Evolutionary conservation across 148 eudicot genomes (phyloP), one percentile per base, ranked within the genome.

Genomic region (Diospyros kaki): DNA sequence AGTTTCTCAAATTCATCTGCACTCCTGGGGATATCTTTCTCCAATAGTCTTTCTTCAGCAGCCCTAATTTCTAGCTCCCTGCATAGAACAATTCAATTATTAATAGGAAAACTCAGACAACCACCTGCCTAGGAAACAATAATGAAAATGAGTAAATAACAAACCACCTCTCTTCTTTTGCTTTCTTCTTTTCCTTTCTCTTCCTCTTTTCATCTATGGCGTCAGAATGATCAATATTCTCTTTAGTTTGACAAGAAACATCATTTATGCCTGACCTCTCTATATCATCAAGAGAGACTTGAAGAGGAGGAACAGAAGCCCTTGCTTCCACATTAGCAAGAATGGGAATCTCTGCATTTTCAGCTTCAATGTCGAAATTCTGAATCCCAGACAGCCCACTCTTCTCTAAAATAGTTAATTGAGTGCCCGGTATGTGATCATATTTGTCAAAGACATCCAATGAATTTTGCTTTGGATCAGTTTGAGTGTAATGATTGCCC

Each of bases 1-100:
- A 87, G 79, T 74, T 90, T 94, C 86, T 94, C 98, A 79, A 86
- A 94, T 74, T 94, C 98, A 76, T 94, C 92, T 54, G 84, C 83
- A 76, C 83, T 90, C 78, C 84, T 84, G 1, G 98, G 98, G 38
- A 74, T 76, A 71, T 85, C 96, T 72, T 81, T 84, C 77, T 87
- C 89, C 7, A 90, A 80, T 53, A 89, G 85, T 74, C 97, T 94
- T 77, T 90, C 86, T 72, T 94, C 98, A 68, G 98, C 98, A 83
- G 91, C 97, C 72, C 81, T 84, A 65, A 94, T 94, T 86, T 92
- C 90, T 77, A 64, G 82, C 78, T 94, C 98, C 81, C 88, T 89
- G 75, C 5, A 60, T n/a, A 80, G 15, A 71, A 58, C 10, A 64
- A 9, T 50, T 55, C 51, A 18, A 50, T 38, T 52, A 9, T 58